phyloP scores from a whole-genome alignment of 257 asterid genomes.

The Fraxinus anomala region DNA sequence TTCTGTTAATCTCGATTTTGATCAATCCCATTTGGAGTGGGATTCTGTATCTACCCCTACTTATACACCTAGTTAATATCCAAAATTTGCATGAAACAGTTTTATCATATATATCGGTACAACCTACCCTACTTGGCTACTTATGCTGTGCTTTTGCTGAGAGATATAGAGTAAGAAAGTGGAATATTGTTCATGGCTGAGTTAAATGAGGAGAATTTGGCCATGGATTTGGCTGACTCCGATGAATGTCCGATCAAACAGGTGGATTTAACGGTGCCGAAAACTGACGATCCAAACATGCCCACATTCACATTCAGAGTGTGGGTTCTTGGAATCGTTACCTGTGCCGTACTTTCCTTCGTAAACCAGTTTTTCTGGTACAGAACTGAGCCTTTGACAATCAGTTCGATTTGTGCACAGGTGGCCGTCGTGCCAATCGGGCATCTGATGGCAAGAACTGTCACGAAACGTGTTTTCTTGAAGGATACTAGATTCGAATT shows the following conservation, averaged over 20 bases:
- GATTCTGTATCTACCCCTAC: background rate
- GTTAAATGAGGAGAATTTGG: background rate
- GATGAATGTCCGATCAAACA: constrained; percentile 39
- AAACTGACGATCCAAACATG: constrained; percentile 45
- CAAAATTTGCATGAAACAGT: background rate
- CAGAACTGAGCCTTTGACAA: constrained; percentile 32
- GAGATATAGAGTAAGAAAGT: too few species aligned
- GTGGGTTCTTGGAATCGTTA: constrained; percentile 46
- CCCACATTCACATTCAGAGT: constrained; percentile 49
- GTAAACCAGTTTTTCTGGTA: constrained; percentile 55
- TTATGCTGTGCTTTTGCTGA: too few species aligned
- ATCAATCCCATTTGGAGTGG: background rate
- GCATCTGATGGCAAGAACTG: constrained; percentile 39
- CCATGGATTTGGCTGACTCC: background rate
- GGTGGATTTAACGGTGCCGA: constrained; percentile 48
- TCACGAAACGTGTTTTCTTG: constrained; percentile 31
- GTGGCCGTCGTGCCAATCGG: constrained; percentile 51
- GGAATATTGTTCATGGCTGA: background rate
- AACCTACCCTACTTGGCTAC: background rate
- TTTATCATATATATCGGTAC: background rate
- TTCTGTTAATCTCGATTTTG: background rate
- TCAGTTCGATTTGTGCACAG: constrained; percentile 39
- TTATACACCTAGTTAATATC: background rate
- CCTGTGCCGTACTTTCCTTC: constrained; percentile 38
- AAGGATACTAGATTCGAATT: constrained; percentile 40